Conservation (phyloP, 176 grass and related monocot genomes). For the Zizania latifolia region DNA sequence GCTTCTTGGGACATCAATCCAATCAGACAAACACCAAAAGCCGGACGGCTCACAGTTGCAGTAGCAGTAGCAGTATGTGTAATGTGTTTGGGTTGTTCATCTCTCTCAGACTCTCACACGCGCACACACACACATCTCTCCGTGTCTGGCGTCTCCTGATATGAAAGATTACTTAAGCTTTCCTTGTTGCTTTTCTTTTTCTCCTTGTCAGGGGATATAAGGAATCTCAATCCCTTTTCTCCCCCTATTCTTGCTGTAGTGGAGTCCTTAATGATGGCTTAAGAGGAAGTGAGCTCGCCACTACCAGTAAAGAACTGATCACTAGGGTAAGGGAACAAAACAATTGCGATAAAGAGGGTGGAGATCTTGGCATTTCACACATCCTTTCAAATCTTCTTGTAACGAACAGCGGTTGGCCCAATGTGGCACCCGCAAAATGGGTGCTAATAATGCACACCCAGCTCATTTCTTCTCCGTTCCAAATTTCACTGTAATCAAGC, state of each 20-base stretch:
- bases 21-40: constrained; percentile 39
- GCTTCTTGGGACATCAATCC: constrained; percentile 34
- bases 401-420: background rate
- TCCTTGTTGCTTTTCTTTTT: background rate
- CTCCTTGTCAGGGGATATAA: background rate
- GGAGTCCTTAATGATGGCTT: constrained; percentile 44
- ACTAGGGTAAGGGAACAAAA: background rate
- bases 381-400: background rate
- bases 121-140: no score
- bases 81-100: no score
- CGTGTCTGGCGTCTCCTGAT: background rate
- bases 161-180: background rate
- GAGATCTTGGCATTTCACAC: constrained; percentile 15
- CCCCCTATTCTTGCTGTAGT: constrained; percentile 38
- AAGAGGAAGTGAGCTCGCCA: constrained; percentile 40
- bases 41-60: constrained; percentile 28
- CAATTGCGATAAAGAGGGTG: background rate
- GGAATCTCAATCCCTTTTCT: constrained; percentile 45
- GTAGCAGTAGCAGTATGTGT: constrained; percentile 23
- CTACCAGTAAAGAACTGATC: constrained; percentile 27
- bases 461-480: background rate
- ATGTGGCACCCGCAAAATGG: background rate
- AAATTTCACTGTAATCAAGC: background rate
- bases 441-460: no score
- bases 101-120: background rate